These are phyloP conservation scores for Ilex asprella DNA, from an alignment of 257 asterid species.

Conservation along the genomic window DNA sequence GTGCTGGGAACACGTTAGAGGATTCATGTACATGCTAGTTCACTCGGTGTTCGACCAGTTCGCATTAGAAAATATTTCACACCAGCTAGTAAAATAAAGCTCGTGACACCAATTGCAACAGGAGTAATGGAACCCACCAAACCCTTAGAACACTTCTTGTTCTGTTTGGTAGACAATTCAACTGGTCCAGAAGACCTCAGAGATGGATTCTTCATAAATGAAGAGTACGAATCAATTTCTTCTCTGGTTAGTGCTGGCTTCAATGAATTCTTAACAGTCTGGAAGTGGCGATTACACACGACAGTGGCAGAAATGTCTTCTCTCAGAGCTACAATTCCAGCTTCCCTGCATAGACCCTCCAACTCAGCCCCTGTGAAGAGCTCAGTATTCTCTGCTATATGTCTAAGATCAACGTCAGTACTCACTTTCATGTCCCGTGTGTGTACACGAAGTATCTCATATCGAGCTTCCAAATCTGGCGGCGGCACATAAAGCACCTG, in stretches of 20 bases:
- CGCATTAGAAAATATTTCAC: constrained; percentile 23
- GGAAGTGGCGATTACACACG: constrained; percentile 64
- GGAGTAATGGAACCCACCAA: constrained; percentile 24
- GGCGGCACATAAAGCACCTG: constrained; percentile 94
- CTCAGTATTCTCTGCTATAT: constrained; percentile 63
- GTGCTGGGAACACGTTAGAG: neutral
- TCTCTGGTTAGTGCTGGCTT: constrained; percentile 62
- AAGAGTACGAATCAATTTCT: constrained; percentile 55
- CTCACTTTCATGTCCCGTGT: constrained; percentile 61
- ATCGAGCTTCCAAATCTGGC: constrained; percentile 72
- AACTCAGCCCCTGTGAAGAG: constrained; percentile 88
- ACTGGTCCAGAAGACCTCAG: constrained; percentile 11
- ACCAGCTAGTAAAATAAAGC: constrained; percentile 24
- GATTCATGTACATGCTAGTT: constrained; percentile 32
- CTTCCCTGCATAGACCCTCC: constrained; percentile 81
- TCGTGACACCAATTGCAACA: constrained; percentile 23
- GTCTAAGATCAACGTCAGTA: constrained; percentile 51
- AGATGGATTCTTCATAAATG: constrained; percentile 47
- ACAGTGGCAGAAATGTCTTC: constrained; percentile 70
- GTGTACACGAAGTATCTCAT: constrained; percentile 79
- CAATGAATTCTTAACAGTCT: constrained; percentile 42
- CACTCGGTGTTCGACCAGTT: constrained; percentile 13
- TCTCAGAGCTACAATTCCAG: constrained; percentile 80
- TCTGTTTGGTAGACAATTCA: constrained; percentile 14
- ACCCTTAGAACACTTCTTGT: constrained; percentile 19